Conservation (phyloP, 2,329 filamentous ascomycete genomes). For the Chaetothyriales sp. region DNA sequence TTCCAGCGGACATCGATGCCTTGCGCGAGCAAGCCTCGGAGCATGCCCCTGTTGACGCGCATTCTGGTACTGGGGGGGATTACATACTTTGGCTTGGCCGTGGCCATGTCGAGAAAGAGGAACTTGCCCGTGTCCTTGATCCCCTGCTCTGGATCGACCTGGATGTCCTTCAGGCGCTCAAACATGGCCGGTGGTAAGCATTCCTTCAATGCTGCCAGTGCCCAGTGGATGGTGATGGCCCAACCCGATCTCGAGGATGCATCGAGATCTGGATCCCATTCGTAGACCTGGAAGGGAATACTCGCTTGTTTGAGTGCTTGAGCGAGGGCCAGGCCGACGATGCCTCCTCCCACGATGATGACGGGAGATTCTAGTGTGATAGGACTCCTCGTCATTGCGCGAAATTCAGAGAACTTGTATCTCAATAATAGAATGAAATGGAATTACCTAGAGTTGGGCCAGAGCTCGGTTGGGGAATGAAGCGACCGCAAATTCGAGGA, state of each 20-base stretch:
- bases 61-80: constrained; percentile 20
- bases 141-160: constrained; percentile 20
- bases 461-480: too few relatives aligned
- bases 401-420: neutral
- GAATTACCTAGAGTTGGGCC: too few relatives aligned
- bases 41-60: constrained; percentile 21
- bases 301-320: constrained; percentile 16
- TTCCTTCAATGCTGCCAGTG: constrained; percentile 13
- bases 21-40: constrained; percentile 19
- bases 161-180: constrained; percentile 16
- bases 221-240: constrained; percentile 25
- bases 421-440: too few relatives aligned
- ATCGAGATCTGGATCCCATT: constrained; percentile 15
- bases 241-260: constrained; percentile 8
- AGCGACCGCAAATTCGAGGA: too few relatives aligned
- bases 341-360: constrained; percentile 4
- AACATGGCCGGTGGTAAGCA: constrained; percentile 18
- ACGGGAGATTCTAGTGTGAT: constrained; percentile 18
- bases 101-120: constrained; percentile 22
- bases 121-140: constrained; percentile 19
- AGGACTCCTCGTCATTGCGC: neutral
- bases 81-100: constrained; percentile 20
- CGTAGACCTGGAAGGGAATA: constrained; percentile 23
- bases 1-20: constrained; percentile 20
- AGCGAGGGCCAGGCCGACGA: constrained; percentile 13